Evolutionary conservation across 2,329 filamentous ascomycete species (phyloP).

Genomic region (Emericellopsis cladophorae): DNA sequence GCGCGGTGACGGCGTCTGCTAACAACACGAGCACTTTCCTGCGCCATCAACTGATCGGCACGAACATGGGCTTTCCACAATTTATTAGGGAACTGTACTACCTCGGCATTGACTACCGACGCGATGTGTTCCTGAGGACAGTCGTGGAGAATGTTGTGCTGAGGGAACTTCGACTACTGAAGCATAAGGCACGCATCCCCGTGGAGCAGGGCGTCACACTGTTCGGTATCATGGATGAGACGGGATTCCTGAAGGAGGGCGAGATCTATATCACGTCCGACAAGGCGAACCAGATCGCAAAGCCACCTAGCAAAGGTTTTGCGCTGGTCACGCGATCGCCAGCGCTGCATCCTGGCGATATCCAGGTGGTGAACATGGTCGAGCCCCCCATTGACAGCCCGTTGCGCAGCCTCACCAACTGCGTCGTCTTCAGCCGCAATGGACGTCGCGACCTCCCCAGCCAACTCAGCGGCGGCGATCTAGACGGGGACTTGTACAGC

Average conservation of each 20-base stretch:
- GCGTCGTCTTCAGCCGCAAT: slow-evolving; percentile 63
- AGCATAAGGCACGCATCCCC: slow-evolving; percentile 66
- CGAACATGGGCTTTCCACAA: slow-evolving; percentile 43
- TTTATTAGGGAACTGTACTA: slow-evolving; percentile 47
- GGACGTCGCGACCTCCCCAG: slow-evolving; percentile 66
- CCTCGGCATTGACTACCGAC: slow-evolving; percentile 50
- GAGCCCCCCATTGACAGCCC: slow-evolving; percentile 48
- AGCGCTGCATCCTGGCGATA: slow-evolving; percentile 69
- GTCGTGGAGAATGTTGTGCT: slow-evolving; percentile 59
- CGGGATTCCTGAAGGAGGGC: slow-evolving; percentile 49
- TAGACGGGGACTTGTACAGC: slow-evolving; percentile 75
- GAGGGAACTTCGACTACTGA: slow-evolving; percentile 59
- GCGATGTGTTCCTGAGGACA: slow-evolving; percentile 57
- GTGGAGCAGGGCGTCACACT: slow-evolving; percentile 60
- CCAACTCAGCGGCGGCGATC: slow-evolving; percentile 66
- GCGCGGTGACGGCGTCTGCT: slow-evolving; percentile 41
- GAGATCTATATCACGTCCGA: slow-evolving; percentile 56
- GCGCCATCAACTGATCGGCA: slow-evolving; percentile 46
- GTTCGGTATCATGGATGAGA: slow-evolving; percentile 78
- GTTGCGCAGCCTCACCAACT: slow-evolving; percentile 52
- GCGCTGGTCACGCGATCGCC: slow-evolving; percentile 68
- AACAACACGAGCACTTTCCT: slow-evolving; percentile 56
- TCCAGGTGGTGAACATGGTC: slow-evolving; percentile 52
- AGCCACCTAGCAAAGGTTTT: slow-evolving; percentile 17
- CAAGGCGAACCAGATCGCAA: slow-evolving; percentile 9